Evolutionary conservation across 352 stramenopile species (phyloP).

Genomic region (Thraustochytrium striatum): DNA sequence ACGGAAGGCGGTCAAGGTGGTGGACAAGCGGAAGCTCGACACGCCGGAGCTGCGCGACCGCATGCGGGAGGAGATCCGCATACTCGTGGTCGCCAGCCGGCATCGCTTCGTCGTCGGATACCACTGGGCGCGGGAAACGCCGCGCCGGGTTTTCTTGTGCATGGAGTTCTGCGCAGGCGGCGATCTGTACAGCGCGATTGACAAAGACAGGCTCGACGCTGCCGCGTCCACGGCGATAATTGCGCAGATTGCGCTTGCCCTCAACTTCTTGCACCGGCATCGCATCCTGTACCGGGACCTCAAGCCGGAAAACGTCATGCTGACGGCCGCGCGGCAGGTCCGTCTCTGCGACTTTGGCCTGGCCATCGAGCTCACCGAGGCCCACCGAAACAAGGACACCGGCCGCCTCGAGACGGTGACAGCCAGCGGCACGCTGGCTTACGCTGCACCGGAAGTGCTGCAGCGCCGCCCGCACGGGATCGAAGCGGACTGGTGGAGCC

Average conservation of each 20-base stretch:
- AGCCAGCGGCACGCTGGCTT: conserved; percentile 90
- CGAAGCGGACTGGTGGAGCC: conserved; percentile 79
- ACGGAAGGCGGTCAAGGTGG: conserved; percentile 32
- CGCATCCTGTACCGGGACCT: conserved; percentile 55
- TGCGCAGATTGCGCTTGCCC: conserved; percentile 54
- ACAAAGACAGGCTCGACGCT: neutral
- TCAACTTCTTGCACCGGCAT: conserved; percentile 81
- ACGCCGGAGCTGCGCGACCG: neutral
- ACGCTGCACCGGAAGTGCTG: conserved; percentile 84
- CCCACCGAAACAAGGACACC: conserved; percentile 51
- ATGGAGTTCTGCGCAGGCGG: conserved; percentile 11
- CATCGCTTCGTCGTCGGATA: conserved; percentile 1
- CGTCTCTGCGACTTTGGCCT: conserved; percentile 80
- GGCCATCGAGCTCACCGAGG: conserved; percentile 68
- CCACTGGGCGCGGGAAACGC: neutral
- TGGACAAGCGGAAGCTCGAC: neutral
- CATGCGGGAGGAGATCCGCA: neutral
- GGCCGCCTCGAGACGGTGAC: conserved; percentile 70
- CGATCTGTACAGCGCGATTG: neutral
- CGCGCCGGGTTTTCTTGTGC: neutral
- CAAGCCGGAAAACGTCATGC: conserved; percentile 91
- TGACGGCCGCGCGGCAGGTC: conserved; percentile 85
- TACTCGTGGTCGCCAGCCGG: neutral
- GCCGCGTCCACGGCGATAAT: neutral
- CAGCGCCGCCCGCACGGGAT: conserved; percentile 51